These are phyloP conservation scores for Mycena vulgaris DNA, from an alignment of 768 basidiomycete genomes.

Conservation along the genomic window DNA sequence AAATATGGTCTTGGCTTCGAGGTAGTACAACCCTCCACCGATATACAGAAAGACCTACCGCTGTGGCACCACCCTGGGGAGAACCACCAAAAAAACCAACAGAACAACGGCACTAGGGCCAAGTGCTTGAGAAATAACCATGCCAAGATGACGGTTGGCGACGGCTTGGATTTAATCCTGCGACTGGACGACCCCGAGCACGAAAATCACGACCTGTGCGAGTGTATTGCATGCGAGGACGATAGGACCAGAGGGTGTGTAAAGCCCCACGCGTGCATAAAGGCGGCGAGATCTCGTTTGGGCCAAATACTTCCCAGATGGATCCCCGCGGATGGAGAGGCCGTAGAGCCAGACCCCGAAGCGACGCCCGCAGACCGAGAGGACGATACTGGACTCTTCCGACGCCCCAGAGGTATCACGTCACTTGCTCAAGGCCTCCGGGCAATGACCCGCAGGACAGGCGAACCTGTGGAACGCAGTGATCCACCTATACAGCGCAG, in stretches of 20 bases:
- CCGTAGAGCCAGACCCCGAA: not conserved
- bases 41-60: not conserved
- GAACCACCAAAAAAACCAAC: not conserved
- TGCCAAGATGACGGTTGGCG: not conserved
- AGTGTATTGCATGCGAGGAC: not conserved
- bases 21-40: not conserved
- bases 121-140: constrained; percentile 6
- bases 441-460: not conserved
- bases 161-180: not conserved
- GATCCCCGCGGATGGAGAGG: not conserved
- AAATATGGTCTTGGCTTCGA: not conserved
- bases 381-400: not conserved
- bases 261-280: constrained; percentile 4
- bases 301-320: constrained; percentile 6
- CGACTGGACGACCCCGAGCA: not conserved
- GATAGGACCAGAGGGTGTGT: not conserved
- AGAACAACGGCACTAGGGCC: not conserved
- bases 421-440: too few species aligned
- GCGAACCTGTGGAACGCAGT: not conserved
- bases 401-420: not conserved
- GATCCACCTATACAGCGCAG: not conserved
- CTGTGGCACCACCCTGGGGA: constrained; percentile 17
- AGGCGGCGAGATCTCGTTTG: not conserved
- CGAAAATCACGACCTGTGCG: not conserved
- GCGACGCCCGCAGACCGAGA: not conserved